phyloP scores from a whole-genome alignment of 345 rosid species.

The Lagerstroemia speciosa region DNA sequence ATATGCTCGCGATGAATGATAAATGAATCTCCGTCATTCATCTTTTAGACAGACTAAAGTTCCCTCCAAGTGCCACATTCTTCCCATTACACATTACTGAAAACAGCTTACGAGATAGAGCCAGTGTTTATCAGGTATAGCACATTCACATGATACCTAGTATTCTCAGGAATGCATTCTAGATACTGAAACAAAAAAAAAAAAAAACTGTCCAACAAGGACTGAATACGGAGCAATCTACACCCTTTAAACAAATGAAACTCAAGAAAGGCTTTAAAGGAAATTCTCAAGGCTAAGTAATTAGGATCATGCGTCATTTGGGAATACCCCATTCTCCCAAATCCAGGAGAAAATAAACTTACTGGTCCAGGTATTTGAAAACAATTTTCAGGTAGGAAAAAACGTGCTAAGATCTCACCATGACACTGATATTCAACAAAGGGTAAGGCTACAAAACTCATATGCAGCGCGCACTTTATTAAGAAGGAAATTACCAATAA shows the following conservation, averaged over 20 bases:
- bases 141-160: not conserved
- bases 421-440: too few relatives aligned
- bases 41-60: not conserved
- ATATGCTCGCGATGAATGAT: not conserved
- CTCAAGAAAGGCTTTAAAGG: not conserved
- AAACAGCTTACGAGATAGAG: not conserved
- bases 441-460: not conserved
- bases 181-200: too few relatives aligned
- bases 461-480: too few relatives aligned
- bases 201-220: not conserved
- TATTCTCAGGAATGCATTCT: not conserved
- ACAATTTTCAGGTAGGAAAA: not conserved
- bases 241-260: not conserved
- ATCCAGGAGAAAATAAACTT: not conserved
- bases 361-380: not conserved
- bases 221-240: not conserved
- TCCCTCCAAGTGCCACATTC: not conserved
- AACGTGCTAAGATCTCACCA: not conserved
- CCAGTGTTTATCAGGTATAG: too few relatives aligned
- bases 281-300: not conserved
- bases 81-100: not conserved
- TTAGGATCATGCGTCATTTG: not conserved
- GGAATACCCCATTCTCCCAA: not conserved
- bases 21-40: not conserved
- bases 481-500: not conserved